Percentiles rank a stretch among this genome's conserved stretches.
These are phyloP conservation scores for Boletellus ananiceps DNA, from an alignment of 768 basidiomycete genomes.

Conservation along the genomic window DNA sequence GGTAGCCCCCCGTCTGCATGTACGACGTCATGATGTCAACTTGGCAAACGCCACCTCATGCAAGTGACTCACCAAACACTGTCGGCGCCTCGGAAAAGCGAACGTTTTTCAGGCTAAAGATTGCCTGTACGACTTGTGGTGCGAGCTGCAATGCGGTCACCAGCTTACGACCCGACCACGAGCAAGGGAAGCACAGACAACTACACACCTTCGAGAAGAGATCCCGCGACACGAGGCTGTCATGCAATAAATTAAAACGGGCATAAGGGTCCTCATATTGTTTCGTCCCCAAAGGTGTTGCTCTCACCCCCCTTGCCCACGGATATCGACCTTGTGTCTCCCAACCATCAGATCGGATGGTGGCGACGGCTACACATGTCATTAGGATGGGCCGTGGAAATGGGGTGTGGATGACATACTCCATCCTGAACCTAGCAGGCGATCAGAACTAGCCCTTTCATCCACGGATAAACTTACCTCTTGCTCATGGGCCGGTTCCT, in stretches of 20 bases:
- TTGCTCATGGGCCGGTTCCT: slow-evolving; percentile 30
- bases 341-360: slow-evolving; percentile 1
- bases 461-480: slow-evolving; percentile 25
- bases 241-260: slow-evolving; percentile 7
- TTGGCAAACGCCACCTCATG: neutral
- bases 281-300: neutral
- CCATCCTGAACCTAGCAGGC: slow-evolving; percentile 37
- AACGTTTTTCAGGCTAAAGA: slow-evolving; percentile 43
- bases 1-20: slow-evolving; percentile 12
- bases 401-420: slow-evolving; percentile 25
- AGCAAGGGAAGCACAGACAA: neutral
- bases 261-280: neutral
- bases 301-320: slow-evolving; percentile 21
- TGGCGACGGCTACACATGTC: slow-evolving; percentile 5
- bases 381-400: neutral
- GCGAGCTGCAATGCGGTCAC: slow-evolving; percentile 32
- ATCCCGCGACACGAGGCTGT: slow-evolving; percentile 31
- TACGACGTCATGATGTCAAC: neutral
- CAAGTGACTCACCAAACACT: slow-evolving; percentile 11
- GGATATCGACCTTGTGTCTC: slow-evolving; percentile 6
- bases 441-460: slow-evolving; percentile 23
- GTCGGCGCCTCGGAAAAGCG: slow-evolving; percentile 1
- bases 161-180: slow-evolving; percentile 14
- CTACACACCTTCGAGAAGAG: slow-evolving; percentile 16
- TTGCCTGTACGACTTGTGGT: slow-evolving; percentile 39